Evolutionary conservation across 2,329 filamentous ascomycete genomes (phyloP).

Genomic region (Plenodomus lindquistii): DNA sequence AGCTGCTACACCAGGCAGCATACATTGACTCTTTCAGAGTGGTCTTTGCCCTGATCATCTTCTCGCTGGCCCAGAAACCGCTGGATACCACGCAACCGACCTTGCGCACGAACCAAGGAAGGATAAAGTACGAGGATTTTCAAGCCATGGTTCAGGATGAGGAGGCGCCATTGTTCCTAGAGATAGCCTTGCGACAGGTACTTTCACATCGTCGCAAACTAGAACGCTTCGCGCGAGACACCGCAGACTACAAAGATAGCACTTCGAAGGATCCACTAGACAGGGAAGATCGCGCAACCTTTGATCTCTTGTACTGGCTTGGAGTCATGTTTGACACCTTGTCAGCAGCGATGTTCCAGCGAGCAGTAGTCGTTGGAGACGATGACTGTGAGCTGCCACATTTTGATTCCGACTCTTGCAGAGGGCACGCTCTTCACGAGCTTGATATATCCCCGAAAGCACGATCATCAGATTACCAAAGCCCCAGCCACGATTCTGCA

Average conservation of each 20-base stretch:
- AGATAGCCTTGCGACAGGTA: constrained; percentile 8
- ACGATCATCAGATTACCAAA: neutral
- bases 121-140: constrained; percentile 5
- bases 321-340: constrained; percentile 64
- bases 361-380: constrained; percentile 51
- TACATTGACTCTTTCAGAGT: constrained; percentile 49
- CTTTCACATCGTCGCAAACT: constrained; percentile 9
- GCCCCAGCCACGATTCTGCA: too few species aligned
- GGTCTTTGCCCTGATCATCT: constrained; percentile 50
- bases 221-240: constrained; percentile 7
- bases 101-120: neutral
- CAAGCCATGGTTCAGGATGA: constrained; percentile 7
- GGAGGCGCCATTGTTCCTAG: constrained; percentile 6
- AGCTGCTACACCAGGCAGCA: constrained; percentile 41
- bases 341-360: constrained; percentile 58
- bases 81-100: constrained; percentile 17
- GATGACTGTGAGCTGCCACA: constrained; percentile 48
- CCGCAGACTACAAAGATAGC: constrained; percentile 14
- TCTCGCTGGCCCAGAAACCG: constrained; percentile 49
- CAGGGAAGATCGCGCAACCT: constrained; percentile 49
- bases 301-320: constrained; percentile 62
- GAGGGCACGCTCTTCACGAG: too few species aligned
- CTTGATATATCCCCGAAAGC: constrained; percentile 4
- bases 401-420: too few species aligned
- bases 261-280: constrained; percentile 21